phyloP scores from a whole-genome alignment of 495 filamentous ascomycete species.

The Opeltia flavorubescens region DNA sequence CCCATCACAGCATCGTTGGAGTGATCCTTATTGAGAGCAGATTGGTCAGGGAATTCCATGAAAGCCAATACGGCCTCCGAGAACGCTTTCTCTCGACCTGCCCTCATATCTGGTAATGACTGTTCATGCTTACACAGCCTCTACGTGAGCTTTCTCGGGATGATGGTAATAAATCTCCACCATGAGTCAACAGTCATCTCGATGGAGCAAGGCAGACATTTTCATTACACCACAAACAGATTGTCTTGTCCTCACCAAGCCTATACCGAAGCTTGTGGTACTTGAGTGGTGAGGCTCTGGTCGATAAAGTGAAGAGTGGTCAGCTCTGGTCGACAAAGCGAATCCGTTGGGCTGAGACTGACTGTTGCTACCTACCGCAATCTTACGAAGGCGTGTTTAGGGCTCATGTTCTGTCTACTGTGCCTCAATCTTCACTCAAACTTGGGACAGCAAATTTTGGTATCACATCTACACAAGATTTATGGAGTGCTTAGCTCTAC shows the following conservation, averaged over 20 bases:
- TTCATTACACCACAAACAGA: background rate
- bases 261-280: background rate
- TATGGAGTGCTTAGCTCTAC: background rate
- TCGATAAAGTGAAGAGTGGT: background rate
- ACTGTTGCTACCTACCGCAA: background rate
- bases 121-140: too few species aligned
- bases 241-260: background rate
- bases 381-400: background rate
- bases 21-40: too few species aligned
- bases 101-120: too few species aligned
- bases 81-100: too few species aligned
- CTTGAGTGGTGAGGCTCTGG: background rate
- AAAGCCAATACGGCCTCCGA: too few species aligned
- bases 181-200: too few species aligned
- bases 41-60: too few species aligned
- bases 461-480: conserved; percentile 1
- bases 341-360: background rate
- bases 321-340: background rate
- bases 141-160: too few species aligned
- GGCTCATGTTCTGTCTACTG: background rate
- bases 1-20: background rate
- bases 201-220: background rate
- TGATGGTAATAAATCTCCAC: too few species aligned
- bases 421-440: background rate
- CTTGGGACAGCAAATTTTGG: background rate